Evolutionary conservation across 2,329 filamentous ascomycete genomes (phyloP).

Genomic region (Diaporthe destruens): DNA sequence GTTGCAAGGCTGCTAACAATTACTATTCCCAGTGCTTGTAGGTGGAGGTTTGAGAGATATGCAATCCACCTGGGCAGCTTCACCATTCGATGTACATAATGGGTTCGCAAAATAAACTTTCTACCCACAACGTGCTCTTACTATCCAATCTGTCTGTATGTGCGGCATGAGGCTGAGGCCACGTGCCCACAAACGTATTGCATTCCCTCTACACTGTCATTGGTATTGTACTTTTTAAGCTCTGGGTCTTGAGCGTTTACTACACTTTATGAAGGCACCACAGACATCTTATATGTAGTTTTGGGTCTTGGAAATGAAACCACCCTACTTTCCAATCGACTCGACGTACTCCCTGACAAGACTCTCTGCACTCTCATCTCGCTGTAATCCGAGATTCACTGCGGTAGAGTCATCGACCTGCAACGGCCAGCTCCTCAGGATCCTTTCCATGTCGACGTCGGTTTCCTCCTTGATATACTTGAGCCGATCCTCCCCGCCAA

Average conservation of each 20-base stretch:
- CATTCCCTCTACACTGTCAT: no score
- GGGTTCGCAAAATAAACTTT: constrained; percentile 3
- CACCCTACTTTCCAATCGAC: constrained; percentile 19
- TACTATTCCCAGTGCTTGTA: constrained; percentile 39
- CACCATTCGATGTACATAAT: not conserved
- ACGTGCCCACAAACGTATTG: no score
- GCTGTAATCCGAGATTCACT: constrained; percentile 31
- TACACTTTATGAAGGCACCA: no score
- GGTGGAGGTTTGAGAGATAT: not conserved
- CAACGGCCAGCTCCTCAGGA: constrained; percentile 68
- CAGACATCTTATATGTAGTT: no score
- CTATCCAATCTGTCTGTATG: no score
- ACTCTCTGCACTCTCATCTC: constrained; percentile 39
- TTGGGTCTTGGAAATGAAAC: no score
- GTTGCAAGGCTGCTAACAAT: constrained; percentile 33
- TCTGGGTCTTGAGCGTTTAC: no score
- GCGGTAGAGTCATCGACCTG: constrained; percentile 59
- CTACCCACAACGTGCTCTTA: not conserved
- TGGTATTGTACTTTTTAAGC: no score
- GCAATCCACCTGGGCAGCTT: no score
- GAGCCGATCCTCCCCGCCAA: constrained; percentile 61
- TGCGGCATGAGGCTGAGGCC: no score
- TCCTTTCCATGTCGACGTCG: constrained; percentile 60
- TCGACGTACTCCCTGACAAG: constrained; percentile 40
- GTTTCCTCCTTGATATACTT: constrained; percentile 61